A percentile compares a stretch with the other conserved stretches of the same genome.
phyloP scores from a whole-genome alignment of 1,139 yeast genomes.

The Suhomyces choctaworum region DNA sequence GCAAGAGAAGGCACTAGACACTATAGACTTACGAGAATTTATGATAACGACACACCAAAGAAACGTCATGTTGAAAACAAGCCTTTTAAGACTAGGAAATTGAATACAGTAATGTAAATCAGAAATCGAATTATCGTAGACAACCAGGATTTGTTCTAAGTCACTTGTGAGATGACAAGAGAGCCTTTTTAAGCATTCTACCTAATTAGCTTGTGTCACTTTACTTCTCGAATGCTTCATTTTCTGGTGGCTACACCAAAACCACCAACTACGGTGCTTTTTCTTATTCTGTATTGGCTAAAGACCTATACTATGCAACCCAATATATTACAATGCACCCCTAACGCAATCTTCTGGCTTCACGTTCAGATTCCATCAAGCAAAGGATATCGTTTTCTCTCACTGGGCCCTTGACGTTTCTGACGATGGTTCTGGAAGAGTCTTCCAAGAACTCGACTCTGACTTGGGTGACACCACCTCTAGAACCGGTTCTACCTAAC shows the following conservation, averaged over 20 bases:
- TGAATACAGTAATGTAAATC: too few species aligned
- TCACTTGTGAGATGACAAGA: too few species aligned
- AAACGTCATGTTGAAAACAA: too few species aligned
- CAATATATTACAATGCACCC: conserved; percentile 4
- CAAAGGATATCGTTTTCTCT: conserved; percentile 31
- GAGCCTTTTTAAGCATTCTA: too few species aligned
- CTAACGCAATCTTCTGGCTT: conserved; percentile 32
- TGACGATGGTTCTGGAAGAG: conserved; percentile 30
- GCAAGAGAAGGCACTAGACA: conserved; percentile 10
- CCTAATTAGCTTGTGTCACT: too few species aligned
- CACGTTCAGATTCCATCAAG: conserved; percentile 32
- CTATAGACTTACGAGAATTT: conserved; percentile 5
- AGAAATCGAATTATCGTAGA: too few species aligned
- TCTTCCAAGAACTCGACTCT: conserved; percentile 31
- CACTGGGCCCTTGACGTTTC: conserved; percentile 33
- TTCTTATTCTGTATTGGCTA: conserved; percentile 7
- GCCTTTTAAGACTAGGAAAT: too few species aligned
- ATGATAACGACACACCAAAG: not conserved
- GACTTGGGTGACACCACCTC: conserved; percentile 34
- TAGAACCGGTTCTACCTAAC: conserved; percentile 32
- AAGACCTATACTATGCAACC: conserved; percentile 10
- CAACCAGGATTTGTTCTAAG: too few species aligned
- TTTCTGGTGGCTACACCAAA: too few species aligned
- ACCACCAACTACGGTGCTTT: too few species aligned
- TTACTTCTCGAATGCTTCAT: too few species aligned